Percentiles rank a stretch among this genome's conserved stretches.
These are phyloP conservation scores for Eimeria praecox DNA, from an alignment of 169 alveolate species.

Conservation along the genomic window DNA sequence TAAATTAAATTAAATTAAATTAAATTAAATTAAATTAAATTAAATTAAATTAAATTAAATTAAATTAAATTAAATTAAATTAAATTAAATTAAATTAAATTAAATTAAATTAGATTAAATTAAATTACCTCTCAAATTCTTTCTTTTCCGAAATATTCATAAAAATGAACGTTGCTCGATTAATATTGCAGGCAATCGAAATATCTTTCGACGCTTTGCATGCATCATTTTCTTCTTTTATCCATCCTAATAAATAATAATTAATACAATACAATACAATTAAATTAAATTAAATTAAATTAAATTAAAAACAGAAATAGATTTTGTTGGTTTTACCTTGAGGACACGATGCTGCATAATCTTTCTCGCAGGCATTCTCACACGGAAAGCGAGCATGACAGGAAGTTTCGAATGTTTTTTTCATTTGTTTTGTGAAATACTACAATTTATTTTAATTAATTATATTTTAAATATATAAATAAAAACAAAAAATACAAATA, in stretches of 20 bases:
- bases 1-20: not conserved
- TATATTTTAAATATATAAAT: not conserved
- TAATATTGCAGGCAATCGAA: not conserved
- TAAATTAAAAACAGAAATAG: no score
- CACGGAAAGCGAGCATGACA: constrained; percentile 77
- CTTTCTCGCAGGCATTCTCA: constrained; percentile 64
- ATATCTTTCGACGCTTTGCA: not conserved
- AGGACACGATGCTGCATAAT: constrained; percentile 58
- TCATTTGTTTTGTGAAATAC: constrained; percentile 74
- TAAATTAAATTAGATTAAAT: not conserved
- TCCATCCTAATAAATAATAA: not conserved
- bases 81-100: not conserved
- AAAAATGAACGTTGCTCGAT: not conserved
- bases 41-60: no score
- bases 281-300: no score
- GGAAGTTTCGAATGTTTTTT: constrained; percentile 14
- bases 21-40: not conserved
- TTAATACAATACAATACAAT: no score
- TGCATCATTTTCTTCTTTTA: not conserved
- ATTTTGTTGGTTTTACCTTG: not conserved
- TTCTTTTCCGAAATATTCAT: not conserved
- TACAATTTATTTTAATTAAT: not conserved
- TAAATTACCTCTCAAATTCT: not conserved
- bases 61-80: no score
- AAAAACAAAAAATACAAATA: no score